phyloP scores from a whole-genome alignment of 202 grass and related monocot species.

The Panicum virgatum region DNA sequence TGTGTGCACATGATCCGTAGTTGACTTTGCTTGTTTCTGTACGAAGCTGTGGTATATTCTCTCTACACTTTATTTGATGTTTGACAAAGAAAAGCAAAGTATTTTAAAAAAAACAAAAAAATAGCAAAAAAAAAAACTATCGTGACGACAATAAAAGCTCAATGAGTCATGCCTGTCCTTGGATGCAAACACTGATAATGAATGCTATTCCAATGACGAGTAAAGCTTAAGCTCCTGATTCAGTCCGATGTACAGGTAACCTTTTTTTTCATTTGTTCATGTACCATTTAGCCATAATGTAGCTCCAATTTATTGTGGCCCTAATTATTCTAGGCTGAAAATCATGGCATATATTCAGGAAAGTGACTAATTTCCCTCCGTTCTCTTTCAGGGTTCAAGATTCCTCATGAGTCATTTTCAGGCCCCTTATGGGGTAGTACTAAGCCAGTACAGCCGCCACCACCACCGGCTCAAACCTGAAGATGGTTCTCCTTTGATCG shows the following conservation, averaged over 20 bases:
- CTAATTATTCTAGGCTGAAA: background rate
- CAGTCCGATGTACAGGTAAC: background rate
- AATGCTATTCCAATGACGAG: background rate
- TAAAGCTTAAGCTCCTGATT: background rate
- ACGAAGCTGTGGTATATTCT: background rate
- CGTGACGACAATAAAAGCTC: too few species aligned
- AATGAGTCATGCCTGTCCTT: too few species aligned
- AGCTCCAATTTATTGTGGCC: background rate
- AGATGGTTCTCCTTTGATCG: background rate
- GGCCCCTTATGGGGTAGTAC: background rate
- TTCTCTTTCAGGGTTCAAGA: background rate
- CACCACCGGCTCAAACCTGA: conserved; percentile 3
- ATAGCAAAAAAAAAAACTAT: background rate
- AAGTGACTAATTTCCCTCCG: background rate
- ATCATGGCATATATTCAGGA: background rate
- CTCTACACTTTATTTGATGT: background rate
- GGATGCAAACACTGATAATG: background rate
- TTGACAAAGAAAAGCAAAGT: too few species aligned
- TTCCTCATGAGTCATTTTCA: conserved; percentile 17
- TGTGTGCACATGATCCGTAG: background rate
- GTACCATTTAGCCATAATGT: background rate
- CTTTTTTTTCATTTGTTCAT: background rate
- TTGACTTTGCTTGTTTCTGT: background rate
- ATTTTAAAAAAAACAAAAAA: background rate
- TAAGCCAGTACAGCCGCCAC: background rate